These are phyloP conservation scores for Gamarada debralockiae DNA, from an alignment of 495 filamentous ascomycete species.

Conservation along the genomic window DNA sequence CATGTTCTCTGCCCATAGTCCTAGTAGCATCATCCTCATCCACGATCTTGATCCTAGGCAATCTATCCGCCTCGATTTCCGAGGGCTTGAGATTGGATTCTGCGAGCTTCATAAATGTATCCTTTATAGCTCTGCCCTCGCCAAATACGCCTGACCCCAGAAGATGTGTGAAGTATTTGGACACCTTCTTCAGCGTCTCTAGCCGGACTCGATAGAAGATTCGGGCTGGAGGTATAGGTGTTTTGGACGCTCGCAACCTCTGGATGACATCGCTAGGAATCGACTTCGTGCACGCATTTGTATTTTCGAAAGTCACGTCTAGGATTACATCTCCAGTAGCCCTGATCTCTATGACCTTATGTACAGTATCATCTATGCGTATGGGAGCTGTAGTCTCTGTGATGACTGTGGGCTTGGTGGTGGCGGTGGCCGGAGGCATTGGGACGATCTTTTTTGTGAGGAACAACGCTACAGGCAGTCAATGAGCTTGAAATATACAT, in stretches of 20 bases:
- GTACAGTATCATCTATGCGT: slow-evolving; percentile 4
- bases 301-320: slow-evolving; percentile 47
- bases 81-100: slow-evolving; percentile 37
- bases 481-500: slow-evolving; percentile 1
- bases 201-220: slow-evolving; percentile 35
- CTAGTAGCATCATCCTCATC: slow-evolving; percentile 57
- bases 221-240: slow-evolving; percentile 19
- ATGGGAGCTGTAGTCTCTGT: slow-evolving; percentile 4
- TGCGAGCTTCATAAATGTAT: slow-evolving; percentile 37
- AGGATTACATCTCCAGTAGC: slow-evolving; percentile 52
- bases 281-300: slow-evolving; percentile 21
- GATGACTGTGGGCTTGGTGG: not conserved
- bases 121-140: slow-evolving; percentile 44
- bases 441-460: slow-evolving; percentile 3
- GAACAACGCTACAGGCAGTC: not conserved
- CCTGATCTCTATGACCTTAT: slow-evolving; percentile 37
- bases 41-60: slow-evolving; percentile 51
- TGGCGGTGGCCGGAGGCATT: slow-evolving; percentile 4
- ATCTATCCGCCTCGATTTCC: slow-evolving; percentile 38
- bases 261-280: slow-evolving; percentile 20
- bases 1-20: slow-evolving; percentile 41
- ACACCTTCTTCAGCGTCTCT: slow-evolving; percentile 37
- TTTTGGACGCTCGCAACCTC: slow-evolving; percentile 17
- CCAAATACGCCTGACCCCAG: slow-evolving; percentile 43
- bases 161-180: slow-evolving; percentile 56